Conservation (phyloP, 2,329 filamentous ascomycete species). For the Shiraia sp. region DNA sequence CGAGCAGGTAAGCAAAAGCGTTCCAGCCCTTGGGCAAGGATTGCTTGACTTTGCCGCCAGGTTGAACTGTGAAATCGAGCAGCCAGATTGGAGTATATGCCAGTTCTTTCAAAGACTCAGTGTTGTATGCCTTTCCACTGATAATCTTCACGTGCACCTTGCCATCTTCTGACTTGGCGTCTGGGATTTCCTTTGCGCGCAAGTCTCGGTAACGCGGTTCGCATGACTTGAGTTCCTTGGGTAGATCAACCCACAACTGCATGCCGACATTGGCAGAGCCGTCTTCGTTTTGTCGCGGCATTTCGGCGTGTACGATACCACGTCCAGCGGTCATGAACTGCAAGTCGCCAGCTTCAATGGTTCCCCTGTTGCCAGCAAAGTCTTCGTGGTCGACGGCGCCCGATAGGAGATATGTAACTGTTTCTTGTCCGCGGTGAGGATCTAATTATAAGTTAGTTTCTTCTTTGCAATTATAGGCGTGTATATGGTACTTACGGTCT, state of each 20-base stretch:
- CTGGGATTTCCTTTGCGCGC: slow-evolving; percentile 75
- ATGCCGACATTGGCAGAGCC: slow-evolving; percentile 80
- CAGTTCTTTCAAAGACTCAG: slow-evolving; percentile 85
- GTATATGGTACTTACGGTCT: slow-evolving; percentile 56
- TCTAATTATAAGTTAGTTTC: slow-evolving; percentile 44
- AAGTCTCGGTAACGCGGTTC: slow-evolving; percentile 93
- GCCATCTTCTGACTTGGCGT: slow-evolving; percentile 69
- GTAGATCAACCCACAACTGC: slow-evolving; percentile 95
- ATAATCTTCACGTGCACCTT: slow-evolving; percentile 87
- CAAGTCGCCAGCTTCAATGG: slow-evolving; percentile 82
- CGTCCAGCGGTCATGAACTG: slow-evolving; percentile 97
- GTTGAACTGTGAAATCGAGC: slow-evolving; percentile 78
- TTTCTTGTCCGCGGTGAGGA: slow-evolving; percentile 79
- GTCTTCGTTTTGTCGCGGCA: slow-evolving; percentile 80
- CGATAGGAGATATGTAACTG: slow-evolving; percentile 85
- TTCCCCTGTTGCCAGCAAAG: slow-evolving; percentile 83
- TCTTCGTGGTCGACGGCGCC: slow-evolving; percentile 91
- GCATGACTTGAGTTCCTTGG: slow-evolving; percentile 77
- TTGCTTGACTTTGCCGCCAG: slow-evolving; percentile 78
- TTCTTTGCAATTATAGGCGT: too few species aligned
- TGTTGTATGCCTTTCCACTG: slow-evolving; percentile 78
- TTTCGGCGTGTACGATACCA: slow-evolving; percentile 94
- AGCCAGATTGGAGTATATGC: slow-evolving; percentile 98
- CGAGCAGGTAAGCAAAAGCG: slow-evolving; percentile 84
- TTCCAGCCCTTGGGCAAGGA: slow-evolving; percentile 81